Conservation (phyloP, 805 yeast genomes). For the Saturnispora dispora region DNA sequence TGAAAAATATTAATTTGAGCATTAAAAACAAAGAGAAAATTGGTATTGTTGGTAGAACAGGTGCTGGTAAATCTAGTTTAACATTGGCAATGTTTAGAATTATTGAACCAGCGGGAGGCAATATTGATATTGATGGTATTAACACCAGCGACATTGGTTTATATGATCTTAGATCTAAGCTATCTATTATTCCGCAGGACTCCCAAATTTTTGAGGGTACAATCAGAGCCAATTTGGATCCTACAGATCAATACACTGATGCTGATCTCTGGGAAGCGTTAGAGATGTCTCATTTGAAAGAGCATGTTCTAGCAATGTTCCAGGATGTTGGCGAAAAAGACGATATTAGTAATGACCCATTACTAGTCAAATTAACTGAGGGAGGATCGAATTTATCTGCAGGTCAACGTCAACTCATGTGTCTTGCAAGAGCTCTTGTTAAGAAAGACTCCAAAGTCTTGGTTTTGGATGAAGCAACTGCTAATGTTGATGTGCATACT, state of each 20-base stretch:
- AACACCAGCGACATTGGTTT: constrained; percentile 63
- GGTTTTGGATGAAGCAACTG: constrained; percentile 80
- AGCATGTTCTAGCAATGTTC: constrained; percentile 48
- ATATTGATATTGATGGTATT: constrained; percentile 61
- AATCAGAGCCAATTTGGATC: constrained; percentile 79
- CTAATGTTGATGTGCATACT: constrained; percentile 82
- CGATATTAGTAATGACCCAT: constrained; percentile 23
- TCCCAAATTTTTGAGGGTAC: constrained; percentile 88
- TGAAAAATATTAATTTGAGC: constrained; percentile 55
- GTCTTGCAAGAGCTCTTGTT: constrained; percentile 70
- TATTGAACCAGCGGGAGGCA: constrained; percentile 61
- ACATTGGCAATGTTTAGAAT: constrained; percentile 79
- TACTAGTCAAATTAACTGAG: constrained; percentile 23
- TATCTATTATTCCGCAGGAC: constrained; percentile 89
- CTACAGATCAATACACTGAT: constrained; percentile 57
- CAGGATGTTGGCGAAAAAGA: constrained; percentile 36
- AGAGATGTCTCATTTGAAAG: constrained; percentile 68
- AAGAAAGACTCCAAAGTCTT: constrained; percentile 49
- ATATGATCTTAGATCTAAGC: constrained; percentile 61
- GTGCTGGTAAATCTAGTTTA: constrained; percentile 89
- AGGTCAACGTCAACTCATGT: constrained; percentile 83
- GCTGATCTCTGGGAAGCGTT: constrained; percentile 78
- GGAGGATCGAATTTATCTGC: constrained; percentile 63
- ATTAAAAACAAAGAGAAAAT: constrained; percentile 73
- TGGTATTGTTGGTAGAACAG: constrained; percentile 96